Evolutionary conservation across 257 asterid genomes (phyloP), one percentile per base, ranked within the genome.

Genomic region (Jasminum sambac): DNA sequence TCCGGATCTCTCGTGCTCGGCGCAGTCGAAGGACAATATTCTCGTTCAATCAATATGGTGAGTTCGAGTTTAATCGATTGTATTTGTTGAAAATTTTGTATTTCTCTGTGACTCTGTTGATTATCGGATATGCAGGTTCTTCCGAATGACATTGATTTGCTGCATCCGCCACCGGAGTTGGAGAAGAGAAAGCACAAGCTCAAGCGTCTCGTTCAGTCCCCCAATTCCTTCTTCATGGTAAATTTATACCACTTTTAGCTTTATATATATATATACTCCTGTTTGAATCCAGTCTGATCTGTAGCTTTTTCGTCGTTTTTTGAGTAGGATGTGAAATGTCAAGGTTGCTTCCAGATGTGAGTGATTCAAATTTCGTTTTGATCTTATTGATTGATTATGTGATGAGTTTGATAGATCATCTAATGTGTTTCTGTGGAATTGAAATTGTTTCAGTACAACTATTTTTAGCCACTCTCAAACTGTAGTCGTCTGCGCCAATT

Each of bases 321-420:
- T 1, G 12, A 50, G 38, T 24, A 79, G 83, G 81, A 80, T 40
- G 84, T 80, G 13, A 76, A 80, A 62, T 80, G 84, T 19, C 84
- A 76, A 25, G 81, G 78, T 2, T 76, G 81, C 76, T 80, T 76
- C 50, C 72, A 80, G 73, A 76, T 79, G 83, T 79, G 60, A 71
- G 83, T 50, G 9, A 50, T 50, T 50, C 59, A 10, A 50, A 11
- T 72, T 61, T 2, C 40, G 5, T 41, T 12, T 39, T 10, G 52
- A 2, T 64, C 19, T 61, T 23, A 24, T 19, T 21, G 30, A 24
- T 5, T 41, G 30, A 37, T 1, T 69, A n/a, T 39, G 26, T 25
- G 71, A 12, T 11, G 62, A 24, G 16, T 61, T 12, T 43, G 8
- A 1, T 43, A 17, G 48, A 19, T 17, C 59, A 48, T 48, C 24